Conservation (phyloP, 2,329 filamentous ascomycete species). For the Curvularia eragrostidis region DNA sequence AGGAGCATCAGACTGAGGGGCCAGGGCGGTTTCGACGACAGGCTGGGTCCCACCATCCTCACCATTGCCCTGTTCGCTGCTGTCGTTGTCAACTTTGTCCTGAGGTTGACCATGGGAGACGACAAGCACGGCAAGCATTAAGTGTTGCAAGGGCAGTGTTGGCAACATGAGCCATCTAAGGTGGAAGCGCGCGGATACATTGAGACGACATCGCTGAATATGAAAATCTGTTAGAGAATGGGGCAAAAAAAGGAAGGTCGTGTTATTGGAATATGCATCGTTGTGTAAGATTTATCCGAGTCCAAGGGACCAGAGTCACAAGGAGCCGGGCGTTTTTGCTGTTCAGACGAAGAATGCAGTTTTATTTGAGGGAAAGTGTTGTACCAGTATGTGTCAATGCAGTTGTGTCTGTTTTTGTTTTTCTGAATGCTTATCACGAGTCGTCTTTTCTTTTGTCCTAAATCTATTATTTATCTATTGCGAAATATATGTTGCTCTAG, state of each 20-base stretch:
- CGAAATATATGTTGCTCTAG: not conserved
- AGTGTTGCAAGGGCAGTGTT: not conserved
- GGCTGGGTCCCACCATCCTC: constrained; percentile 89
- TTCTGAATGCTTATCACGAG: not conserved
- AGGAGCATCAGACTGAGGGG: constrained; percentile 89
- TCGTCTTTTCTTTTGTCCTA: not conserved
- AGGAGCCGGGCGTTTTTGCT: constrained; percentile 3
- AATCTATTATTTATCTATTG: not conserved
- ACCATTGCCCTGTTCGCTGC: constrained; percentile 85
- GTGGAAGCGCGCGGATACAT: not conserved
- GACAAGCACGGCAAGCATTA: constrained; percentile 21
- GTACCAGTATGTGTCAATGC: constrained; percentile 4
- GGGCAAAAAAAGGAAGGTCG: not conserved
- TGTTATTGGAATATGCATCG: not conserved
- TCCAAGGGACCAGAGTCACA: not conserved
- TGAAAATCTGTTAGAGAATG: not conserved
- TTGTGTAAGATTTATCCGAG: not conserved
- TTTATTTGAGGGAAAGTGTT: not conserved
- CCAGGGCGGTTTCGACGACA: constrained; percentile 95
- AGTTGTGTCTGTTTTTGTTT: not conserved
- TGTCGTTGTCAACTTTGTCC: constrained; percentile 94
- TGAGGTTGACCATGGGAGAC: constrained; percentile 54
- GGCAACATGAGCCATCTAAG: not conserved
- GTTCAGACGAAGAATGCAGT: not conserved
- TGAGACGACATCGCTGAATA: not conserved